Evolutionary conservation across 148 eudicot genomes (phyloP).

Genomic region (Mesembryanthemum crystallinum): DNA sequence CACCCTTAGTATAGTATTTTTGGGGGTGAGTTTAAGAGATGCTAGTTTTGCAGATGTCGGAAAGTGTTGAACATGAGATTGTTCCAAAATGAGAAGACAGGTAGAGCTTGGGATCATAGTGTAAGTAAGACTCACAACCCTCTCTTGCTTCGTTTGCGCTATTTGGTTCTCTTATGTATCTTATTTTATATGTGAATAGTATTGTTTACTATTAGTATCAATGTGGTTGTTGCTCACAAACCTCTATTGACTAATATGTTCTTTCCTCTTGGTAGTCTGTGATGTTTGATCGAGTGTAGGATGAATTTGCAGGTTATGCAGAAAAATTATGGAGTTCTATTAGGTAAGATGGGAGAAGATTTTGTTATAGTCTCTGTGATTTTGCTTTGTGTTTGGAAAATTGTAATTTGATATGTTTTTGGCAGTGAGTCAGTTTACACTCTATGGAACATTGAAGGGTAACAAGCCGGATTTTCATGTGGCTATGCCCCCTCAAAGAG

Average conservation of each 20-base stretch:
- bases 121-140: constrained; percentile 34
- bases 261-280: neutral
- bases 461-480: constrained; percentile 99
- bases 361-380: neutral
- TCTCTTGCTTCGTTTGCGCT: neutral
- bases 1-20: too few species aligned
- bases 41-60: constrained; percentile 54
- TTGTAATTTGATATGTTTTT: constrained; percentile 20
- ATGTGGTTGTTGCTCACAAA: neutral
- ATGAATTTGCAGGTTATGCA: constrained; percentile 74
- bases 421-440: constrained; percentile 96
- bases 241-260: neutral
- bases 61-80: constrained; percentile 94
- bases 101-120: constrained; percentile 80
- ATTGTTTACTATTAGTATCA: neutral
- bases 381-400: constrained; percentile 7
- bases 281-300: neutral
- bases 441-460: constrained; percentile 93
- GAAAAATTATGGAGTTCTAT: constrained; percentile 67
- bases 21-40: constrained; percentile 2
- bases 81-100: constrained; percentile 70
- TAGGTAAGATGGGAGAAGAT: constrained; percentile 44
- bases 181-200: neutral
- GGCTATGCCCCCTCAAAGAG: constrained; percentile 89
- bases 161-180: neutral